Evolutionary conservation across 306 rosid species (phyloP), one percentile per base, ranked within the genome.

Genomic region (Urtica urens): DNA sequence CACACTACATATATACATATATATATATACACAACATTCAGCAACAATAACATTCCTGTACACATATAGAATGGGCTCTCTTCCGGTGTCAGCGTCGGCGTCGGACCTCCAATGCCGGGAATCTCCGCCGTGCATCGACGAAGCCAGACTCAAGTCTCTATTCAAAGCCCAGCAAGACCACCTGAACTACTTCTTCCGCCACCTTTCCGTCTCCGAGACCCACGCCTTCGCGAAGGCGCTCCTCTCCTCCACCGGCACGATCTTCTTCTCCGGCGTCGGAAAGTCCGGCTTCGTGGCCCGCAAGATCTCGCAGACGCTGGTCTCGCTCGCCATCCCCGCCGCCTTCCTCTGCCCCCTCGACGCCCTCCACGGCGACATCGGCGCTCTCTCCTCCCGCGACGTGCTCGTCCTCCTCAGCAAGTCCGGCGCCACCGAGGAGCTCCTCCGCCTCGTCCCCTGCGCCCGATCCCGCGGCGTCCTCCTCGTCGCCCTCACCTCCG

Each of bases 311-410:
- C 99, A 85, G 46, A 85, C 99, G 10, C 94, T 92, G 7, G 94
- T 92, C 65, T 92, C 99, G 1, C 94, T 92, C 48, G 93, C 83
- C 20, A 33, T 85, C 66, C 85, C 74, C 49, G 85, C 96, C 26
- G 51, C 81, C 0, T 92, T 85, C 55, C 87, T 92, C n/a, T 79
- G 87, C 24, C 94, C 99, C 1, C 62, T 86, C 27, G 96, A 92
- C 26, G 99, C 99, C 13, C 94, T 92, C 51, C 99, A 92, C 49
- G 99, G 99, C n/a, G 96, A 92, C 46, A 85, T 92, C 55, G 99
- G 99, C 38, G 76, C 80, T 46, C 72, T 92, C 35, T 23, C 66
- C 47, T 0, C 40, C 10, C 38, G 61, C 17, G 99, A 92, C 16
- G 76, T 92, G 10, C 62, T 92, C 55, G 93, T 92, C 30, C 79